Conservation (phyloP, 352 stramenopile genomes). For the Detonula confervacea region DNA sequence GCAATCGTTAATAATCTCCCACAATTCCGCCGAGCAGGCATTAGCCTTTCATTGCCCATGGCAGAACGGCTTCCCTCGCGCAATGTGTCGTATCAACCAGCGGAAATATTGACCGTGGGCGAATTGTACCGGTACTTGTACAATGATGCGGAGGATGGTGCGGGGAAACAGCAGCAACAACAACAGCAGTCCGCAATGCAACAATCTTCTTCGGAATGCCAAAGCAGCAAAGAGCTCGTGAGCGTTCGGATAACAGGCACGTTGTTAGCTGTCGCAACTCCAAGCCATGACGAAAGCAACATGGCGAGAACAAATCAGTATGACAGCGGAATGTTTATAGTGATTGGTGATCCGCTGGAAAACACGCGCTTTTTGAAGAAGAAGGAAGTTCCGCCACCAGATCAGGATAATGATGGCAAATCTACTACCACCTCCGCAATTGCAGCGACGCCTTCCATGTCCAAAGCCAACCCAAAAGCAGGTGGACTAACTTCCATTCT, state of each 20-base stretch:
- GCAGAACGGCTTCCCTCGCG: slow-evolving; percentile 58
- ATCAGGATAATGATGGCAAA: not conserved
- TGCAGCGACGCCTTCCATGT: not conserved
- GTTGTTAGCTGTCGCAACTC: slow-evolving; percentile 37
- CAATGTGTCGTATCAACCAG: slow-evolving; percentile 57
- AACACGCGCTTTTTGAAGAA: slow-evolving; percentile 38
- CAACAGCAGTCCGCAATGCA: not conserved
- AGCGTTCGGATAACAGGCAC: slow-evolving; percentile 60
- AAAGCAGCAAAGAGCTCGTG: slow-evolving; percentile 30
- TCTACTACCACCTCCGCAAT: not conserved
- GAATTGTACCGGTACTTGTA: slow-evolving; percentile 65
- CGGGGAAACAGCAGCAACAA: not conserved
- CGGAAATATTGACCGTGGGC: slow-evolving; percentile 56
- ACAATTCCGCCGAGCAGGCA: slow-evolving; percentile 12
- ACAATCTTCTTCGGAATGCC: slow-evolving; percentile 4
- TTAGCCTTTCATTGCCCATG: slow-evolving; percentile 50
- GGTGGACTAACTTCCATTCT: slow-evolving; percentile 33
- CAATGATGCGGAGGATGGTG: not conserved
- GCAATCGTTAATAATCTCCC: not conserved
- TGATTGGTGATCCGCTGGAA: slow-evolving; percentile 56
- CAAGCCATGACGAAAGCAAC: slow-evolving; percentile 12
- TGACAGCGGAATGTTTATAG: slow-evolving; percentile 40
- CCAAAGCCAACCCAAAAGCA: slow-evolving; percentile 3
- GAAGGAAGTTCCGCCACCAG: not conserved
- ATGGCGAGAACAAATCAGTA: slow-evolving; percentile 15